Conservation (phyloP, 768 basidiomycete species). For the Amanita rubescens region DNA sequence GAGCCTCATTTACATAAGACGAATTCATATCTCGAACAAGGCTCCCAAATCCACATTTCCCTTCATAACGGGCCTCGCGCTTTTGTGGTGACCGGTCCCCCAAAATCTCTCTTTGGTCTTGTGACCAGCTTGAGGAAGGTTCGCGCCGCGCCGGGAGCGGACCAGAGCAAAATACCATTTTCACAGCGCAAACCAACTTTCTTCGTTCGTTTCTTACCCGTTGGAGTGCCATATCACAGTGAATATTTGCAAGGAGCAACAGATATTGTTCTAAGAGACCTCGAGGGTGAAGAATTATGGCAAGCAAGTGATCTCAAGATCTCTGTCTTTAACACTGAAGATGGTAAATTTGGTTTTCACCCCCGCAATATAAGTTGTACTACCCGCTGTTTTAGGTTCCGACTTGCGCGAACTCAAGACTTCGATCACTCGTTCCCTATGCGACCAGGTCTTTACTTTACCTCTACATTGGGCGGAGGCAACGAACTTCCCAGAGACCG, state of each 20-base stretch:
- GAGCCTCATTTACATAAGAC: conserved; percentile 80
- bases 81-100: conserved; percentile 89
- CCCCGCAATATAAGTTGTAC: conserved; percentile 6
- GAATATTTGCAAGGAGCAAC: conserved; percentile 69
- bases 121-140: conserved; percentile 88
- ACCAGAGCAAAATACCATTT: conserved; percentile 91
- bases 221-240: conserved; percentile 96
- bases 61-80: conserved; percentile 88
- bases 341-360: conserved; percentile 50
- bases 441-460: conserved; percentile 86
- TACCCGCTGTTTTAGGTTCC: conserved; percentile 46
- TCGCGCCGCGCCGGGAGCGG: conserved; percentile 77
- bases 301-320: conserved; percentile 58
- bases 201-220: conserved; percentile 87
- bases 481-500: conserved; percentile 81
- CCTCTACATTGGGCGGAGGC: conserved; percentile 93
- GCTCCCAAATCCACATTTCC: conserved; percentile 79
- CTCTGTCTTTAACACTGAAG: conserved; percentile 88
- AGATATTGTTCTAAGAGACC: conserved; percentile 67
- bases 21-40: conserved; percentile 74
- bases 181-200: conserved; percentile 95
- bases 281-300: conserved; percentile 78
- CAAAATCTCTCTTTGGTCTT: conserved; percentile 88
- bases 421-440: conserved; percentile 81
- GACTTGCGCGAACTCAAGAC: conserved; percentile 67